Conservation (phyloP, 768 basidiomycete genomes). For the Amanita molliuscula region DNA sequence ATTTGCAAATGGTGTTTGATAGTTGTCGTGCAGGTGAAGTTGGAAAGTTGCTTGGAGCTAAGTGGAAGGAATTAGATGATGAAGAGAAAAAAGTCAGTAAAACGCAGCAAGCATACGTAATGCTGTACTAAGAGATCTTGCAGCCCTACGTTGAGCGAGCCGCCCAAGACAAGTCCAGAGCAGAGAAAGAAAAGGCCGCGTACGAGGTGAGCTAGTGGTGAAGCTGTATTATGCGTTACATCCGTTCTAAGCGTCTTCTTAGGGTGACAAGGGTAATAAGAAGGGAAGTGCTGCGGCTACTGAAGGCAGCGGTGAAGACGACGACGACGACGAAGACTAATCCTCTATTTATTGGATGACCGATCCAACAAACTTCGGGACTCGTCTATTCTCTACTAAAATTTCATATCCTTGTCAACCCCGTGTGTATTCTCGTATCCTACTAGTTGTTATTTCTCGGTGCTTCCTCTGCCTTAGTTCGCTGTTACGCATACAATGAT, state of each 20-base stretch:
- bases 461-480: constrained; percentile 1
- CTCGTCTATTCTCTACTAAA: background rate
- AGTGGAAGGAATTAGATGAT: constrained; percentile 94
- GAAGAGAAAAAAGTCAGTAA: constrained; percentile 77
- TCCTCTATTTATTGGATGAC: constrained; percentile 6
- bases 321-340: constrained; percentile 26
- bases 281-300: constrained; percentile 13
- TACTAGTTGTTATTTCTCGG: constrained; percentile 4
- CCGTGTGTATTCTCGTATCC: constrained; percentile 2
- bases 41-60: constrained; percentile 89
- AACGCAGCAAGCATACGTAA: background rate
- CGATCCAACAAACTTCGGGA: background rate
- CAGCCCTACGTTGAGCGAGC: constrained; percentile 89
- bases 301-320: constrained; percentile 20
- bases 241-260: background rate
- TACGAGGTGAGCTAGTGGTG: constrained; percentile 28
- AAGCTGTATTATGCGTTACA: background rate
- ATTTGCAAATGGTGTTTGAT: constrained; percentile 8
- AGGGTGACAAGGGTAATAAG: constrained; percentile 15
- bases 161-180: constrained; percentile 76
- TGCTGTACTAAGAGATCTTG: constrained; percentile 6
- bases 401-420: constrained; percentile 1
- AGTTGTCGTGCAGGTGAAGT: constrained; percentile 55
- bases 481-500: background rate
- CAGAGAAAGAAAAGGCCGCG: constrained; percentile 66